These are phyloP conservation scores for Tricholoma matsutake DNA, from an alignment of 768 basidiomycete species.

Conservation along the genomic window DNA sequence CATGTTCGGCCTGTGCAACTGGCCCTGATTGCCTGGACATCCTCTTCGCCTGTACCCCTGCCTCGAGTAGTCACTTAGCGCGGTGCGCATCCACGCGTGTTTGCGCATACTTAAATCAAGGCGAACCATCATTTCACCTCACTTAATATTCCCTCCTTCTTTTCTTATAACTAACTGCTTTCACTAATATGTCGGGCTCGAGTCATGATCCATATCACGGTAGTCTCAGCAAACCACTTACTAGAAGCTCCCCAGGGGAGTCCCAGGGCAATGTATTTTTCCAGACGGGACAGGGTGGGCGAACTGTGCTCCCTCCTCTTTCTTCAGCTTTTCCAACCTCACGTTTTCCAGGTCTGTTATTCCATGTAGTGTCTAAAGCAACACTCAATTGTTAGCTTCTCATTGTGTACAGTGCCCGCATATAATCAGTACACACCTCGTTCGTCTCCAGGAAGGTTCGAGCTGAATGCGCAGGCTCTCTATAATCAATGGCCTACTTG, in stretches of 20 bases:
- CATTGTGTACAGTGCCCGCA: constrained; percentile 53
- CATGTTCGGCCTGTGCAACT: constrained; percentile 46
- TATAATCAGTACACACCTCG: constrained; percentile 58
- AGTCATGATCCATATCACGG: constrained; percentile 71
- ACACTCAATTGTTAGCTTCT: constrained; percentile 55
- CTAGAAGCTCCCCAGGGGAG: constrained; percentile 64
- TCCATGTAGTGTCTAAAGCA: constrained; percentile 48
- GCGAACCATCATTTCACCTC: constrained; percentile 45
- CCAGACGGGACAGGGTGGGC: constrained; percentile 84
- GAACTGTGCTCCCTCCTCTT: constrained; percentile 85
- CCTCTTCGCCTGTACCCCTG: constrained; percentile 34
- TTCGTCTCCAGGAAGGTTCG: constrained; percentile 57
- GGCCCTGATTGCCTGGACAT: constrained; percentile 40
- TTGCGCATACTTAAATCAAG: constrained; percentile 44
- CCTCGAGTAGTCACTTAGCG: constrained; percentile 20
- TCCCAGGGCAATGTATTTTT: constrained; percentile 60
- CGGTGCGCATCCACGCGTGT: constrained; percentile 22
- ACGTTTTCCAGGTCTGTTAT: constrained; percentile 86
- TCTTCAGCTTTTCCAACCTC: constrained; percentile 83
- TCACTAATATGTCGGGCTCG: constrained; percentile 67
- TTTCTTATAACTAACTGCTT: constrained; percentile 57
- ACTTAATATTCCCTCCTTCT: constrained; percentile 53
- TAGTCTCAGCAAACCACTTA: constrained; percentile 58
- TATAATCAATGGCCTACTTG: constrained; percentile 46
- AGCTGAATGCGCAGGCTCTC: constrained; percentile 48